Evolutionary conservation across 2,329 filamentous ascomycete genomes (phyloP).

Genomic region (Pestalotiopsis sp.): DNA sequence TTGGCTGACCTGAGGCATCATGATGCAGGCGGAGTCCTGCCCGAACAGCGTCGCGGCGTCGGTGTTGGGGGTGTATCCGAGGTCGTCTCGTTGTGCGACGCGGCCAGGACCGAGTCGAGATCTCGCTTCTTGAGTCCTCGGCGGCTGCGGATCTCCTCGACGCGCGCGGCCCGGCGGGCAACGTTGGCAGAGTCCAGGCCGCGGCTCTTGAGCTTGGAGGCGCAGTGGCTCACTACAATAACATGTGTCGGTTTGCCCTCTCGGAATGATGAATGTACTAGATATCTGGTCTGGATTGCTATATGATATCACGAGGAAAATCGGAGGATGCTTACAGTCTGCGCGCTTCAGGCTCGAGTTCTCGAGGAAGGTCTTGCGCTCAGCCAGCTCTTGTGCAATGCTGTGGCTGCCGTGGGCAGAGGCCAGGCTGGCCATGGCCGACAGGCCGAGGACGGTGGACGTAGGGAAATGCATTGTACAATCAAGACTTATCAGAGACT

Average conservation of each 20-base stretch:
- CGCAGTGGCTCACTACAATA: constrained; percentile 29
- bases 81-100: not conserved
- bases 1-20: constrained; percentile 52
- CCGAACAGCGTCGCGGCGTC: constrained; percentile 38
- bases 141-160: not conserved
- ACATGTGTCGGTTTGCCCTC: no score
- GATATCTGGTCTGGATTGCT: no score
- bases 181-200: not conserved
- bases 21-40: constrained; percentile 45
- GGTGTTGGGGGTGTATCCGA: constrained; percentile 31
- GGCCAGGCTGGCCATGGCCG: not conserved
- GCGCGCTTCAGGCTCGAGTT: not conserved
- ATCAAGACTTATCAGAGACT: not conserved
- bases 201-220: constrained; percentile 47
- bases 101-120: not conserved
- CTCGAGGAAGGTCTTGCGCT: not conserved
- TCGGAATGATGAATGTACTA: no score
- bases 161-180: not conserved
- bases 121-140: constrained; percentile 31
- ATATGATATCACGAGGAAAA: no score
- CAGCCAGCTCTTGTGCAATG: constrained; percentile 32
- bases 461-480: not conserved
- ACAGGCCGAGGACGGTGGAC: not conserved
- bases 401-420: constrained; percentile 37
- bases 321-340: not conserved